Conservation (phyloP, 768 basidiomycete genomes). For the Clavaria fumosa region DNA sequence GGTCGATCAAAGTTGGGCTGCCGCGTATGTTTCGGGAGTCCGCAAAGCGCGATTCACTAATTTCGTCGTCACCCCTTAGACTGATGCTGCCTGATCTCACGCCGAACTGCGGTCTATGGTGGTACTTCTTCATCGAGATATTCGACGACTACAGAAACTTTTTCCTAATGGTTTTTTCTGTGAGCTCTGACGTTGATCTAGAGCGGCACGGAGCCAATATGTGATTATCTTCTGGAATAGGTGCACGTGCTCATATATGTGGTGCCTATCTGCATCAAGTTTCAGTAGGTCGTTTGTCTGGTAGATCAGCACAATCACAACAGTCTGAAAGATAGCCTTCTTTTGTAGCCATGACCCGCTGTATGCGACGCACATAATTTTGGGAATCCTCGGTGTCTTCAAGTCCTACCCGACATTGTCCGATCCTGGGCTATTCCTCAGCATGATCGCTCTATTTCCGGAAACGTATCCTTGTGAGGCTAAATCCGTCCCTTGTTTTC, state of each 20-base stretch:
- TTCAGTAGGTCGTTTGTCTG: slow-evolving; percentile 69
- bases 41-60: not conserved
- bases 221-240: slow-evolving; percentile 28
- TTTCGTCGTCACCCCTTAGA: slow-evolving; percentile 24
- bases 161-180: slow-evolving; percentile 89
- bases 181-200: slow-evolving; percentile 21
- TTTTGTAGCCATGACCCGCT: slow-evolving; percentile 62
- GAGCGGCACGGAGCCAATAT: not conserved
- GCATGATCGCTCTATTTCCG: slow-evolving; percentile 68
- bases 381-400: slow-evolving; percentile 70
- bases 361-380: slow-evolving; percentile 59
- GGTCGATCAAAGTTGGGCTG: slow-evolving; percentile 73
- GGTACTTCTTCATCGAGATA: slow-evolving; percentile 99
- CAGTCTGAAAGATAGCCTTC: not conserved
- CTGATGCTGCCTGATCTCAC: slow-evolving; percentile 77
- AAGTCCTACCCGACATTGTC: slow-evolving; percentile 88
- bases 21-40: slow-evolving; percentile 32
- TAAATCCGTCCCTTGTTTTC: not conserved
- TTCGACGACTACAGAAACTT: slow-evolving; percentile 95
- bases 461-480: slow-evolving; percentile 69
- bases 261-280: slow-evolving; percentile 74
- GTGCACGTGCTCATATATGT: slow-evolving; percentile 75
- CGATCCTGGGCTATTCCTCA: slow-evolving; percentile 76
- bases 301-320: too few species aligned
- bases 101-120: slow-evolving; percentile 90